phyloP scores from a whole-genome alignment of 176 grass and related monocot species.

The Paspalum notatum region DNA sequence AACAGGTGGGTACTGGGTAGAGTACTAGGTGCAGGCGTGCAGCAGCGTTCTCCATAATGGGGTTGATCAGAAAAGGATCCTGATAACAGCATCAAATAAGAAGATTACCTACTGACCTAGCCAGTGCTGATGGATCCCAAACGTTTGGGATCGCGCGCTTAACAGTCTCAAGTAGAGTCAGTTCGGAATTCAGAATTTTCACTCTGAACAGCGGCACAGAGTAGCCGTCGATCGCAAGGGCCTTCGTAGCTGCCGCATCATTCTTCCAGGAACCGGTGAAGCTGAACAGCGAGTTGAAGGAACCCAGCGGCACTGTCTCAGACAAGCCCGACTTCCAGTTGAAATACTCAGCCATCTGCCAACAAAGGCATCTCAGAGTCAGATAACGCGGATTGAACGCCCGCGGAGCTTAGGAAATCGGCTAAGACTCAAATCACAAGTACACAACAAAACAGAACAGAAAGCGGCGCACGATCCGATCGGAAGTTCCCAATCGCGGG shows the following conservation, averaged over 20 bases:
- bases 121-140: slow-evolving; percentile 93
- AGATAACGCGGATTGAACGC: slow-evolving; percentile 13
- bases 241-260: slow-evolving; percentile 73
- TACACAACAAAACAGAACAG: not conserved
- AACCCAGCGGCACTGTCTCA: slow-evolving; percentile 79
- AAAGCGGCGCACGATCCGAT: slow-evolving; percentile 32
- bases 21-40: slow-evolving; percentile 8
- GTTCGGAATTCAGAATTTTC: slow-evolving; percentile 54
- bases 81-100: slow-evolving; percentile 67
- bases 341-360: slow-evolving; percentile 95
- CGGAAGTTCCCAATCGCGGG: slow-evolving; percentile 13
- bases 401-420: not conserved
- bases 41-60: slow-evolving; percentile 24
- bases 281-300: slow-evolving; percentile 93
- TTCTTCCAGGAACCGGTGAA: slow-evolving; percentile 90
- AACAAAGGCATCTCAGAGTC: slow-evolving; percentile 28
- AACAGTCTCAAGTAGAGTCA: slow-evolving; percentile 59
- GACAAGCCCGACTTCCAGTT: slow-evolving; percentile 74
- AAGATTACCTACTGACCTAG: slow-evolving; percentile 99
- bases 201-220: slow-evolving; percentile 67
- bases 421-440: slow-evolving; percentile 15
- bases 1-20: slow-evolving; percentile 1
- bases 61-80: slow-evolving; percentile 49
- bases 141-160: slow-evolving; percentile 68
- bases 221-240: slow-evolving; percentile 80